Evolutionary conservation across 345 rosid species (phyloP).

Genomic region (Brassica carinata): DNA sequence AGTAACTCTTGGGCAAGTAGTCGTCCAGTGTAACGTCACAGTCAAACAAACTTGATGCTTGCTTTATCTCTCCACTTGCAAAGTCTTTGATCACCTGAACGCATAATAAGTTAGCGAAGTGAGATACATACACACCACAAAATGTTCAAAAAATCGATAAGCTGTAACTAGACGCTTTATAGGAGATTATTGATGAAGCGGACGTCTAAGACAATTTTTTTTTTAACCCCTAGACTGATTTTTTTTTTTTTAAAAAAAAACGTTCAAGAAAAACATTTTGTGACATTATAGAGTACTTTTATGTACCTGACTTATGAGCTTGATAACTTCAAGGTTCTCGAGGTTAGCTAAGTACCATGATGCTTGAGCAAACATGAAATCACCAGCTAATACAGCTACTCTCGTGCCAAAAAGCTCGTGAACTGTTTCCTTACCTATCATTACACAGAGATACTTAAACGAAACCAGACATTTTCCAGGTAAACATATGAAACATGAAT

Average conservation of each 20-base stretch:
- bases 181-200: too few species aligned
- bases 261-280: neutral
- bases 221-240: too few species aligned
- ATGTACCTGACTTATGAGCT: slow-evolving; percentile 79
- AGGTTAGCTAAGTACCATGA: slow-evolving; percentile 98
- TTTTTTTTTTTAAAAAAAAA: too few species aligned
- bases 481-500: neutral
- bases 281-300: neutral
- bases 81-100: slow-evolving; percentile 80
- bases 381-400: slow-evolving; percentile 90
- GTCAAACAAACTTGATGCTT: slow-evolving; percentile 88
- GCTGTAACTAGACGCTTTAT: too few species aligned
- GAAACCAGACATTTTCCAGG: slow-evolving; percentile 5
- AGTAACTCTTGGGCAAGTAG: slow-evolving; percentile 85
- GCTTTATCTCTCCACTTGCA: slow-evolving; percentile 98
- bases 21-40: slow-evolving; percentile 77
- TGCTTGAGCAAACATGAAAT: slow-evolving; percentile 97
- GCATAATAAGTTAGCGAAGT: neutral
- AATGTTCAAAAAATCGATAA: too few species aligned
- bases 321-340: slow-evolving; percentile 89
- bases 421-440: slow-evolving; percentile 79
- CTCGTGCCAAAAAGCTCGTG: slow-evolving; percentile 85
- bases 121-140: neutral
- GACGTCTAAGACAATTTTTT: too few species aligned
- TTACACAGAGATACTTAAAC: neutral